Evolutionary conservation across 78 protist genomes (phyloP).

Genomic region (Isochrysis galbana): DNA sequence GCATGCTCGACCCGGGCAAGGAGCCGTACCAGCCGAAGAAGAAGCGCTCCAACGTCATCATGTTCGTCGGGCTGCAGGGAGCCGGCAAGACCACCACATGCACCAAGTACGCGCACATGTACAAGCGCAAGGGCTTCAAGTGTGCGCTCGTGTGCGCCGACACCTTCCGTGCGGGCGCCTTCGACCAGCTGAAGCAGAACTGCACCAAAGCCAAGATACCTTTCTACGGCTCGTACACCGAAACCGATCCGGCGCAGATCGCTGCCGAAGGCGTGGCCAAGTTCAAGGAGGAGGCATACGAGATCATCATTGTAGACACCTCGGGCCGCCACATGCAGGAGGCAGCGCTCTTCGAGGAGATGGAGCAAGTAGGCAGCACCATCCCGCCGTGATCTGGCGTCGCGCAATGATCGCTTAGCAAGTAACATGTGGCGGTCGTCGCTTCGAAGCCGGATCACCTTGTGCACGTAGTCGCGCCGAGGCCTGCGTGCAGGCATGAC

Average conservation of each 20-base stretch:
- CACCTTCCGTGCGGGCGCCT: constrained; percentile 99
- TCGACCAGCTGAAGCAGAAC: constrained; percentile 96
- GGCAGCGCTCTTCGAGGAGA: constrained; percentile 91
- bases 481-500: too few relatives aligned
- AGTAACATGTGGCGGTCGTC: too few relatives aligned
- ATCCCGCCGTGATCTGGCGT: constrained; percentile 40
- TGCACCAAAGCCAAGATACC: constrained; percentile 93
- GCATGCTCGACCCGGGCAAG: constrained; percentile 87
- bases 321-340: constrained; percentile 97
- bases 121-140: constrained; percentile 89
- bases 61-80: constrained; percentile 99
- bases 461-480: too few relatives aligned
- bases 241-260: constrained; percentile 90
- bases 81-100: constrained; percentile 92
- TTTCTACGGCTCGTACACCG: constrained; percentile 90
- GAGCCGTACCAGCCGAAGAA: constrained; percentile 79
- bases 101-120: constrained; percentile 83
- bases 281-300: constrained; percentile 77
- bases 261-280: constrained; percentile 80
- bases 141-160: constrained; percentile 96
- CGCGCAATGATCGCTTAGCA: not conserved
- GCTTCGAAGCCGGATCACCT: too few relatives aligned
- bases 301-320: constrained; percentile 98
- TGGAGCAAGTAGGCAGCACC: constrained; percentile 83
- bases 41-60: constrained; percentile 87